Evolutionary conservation across 2,329 filamentous ascomycete genomes (phyloP).

Genomic region (Camillea tinctor): DNA sequence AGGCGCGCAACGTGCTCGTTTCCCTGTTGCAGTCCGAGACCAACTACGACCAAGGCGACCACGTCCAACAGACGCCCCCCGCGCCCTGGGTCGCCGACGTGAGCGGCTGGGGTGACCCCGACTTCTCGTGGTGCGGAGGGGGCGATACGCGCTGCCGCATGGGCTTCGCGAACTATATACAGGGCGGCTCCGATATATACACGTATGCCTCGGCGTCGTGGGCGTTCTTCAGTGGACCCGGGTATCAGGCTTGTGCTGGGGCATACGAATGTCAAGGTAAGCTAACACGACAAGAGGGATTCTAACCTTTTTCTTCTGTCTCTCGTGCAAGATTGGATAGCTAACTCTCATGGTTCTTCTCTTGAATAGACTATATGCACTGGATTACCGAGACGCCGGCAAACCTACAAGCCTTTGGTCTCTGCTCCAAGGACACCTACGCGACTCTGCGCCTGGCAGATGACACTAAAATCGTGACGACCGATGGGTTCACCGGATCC

Average conservation of each 20-base stretch:
- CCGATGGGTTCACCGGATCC: slow-evolving; percentile 35
- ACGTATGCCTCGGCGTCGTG: slow-evolving; percentile 44
- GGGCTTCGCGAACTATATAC: slow-evolving; percentile 42
- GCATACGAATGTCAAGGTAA: slow-evolving; percentile 35
- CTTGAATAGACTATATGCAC: slow-evolving; percentile 35
- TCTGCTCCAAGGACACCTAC: slow-evolving; percentile 41
- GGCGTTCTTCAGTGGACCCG: slow-evolving; percentile 43
- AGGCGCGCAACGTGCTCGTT: slow-evolving; percentile 49
- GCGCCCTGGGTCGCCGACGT: slow-evolving; percentile 40
- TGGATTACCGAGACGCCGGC: slow-evolving; percentile 38
- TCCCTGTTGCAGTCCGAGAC: slow-evolving; percentile 55
- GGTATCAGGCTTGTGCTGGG: slow-evolving; percentile 35
- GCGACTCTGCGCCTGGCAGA: slow-evolving; percentile 37
- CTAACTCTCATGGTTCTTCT: slow-evolving; percentile 7
- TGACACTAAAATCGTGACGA: slow-evolving; percentile 32
- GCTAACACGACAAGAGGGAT: slow-evolving; percentile 5
- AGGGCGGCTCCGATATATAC: slow-evolving; percentile 41
- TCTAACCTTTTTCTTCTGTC: no score
- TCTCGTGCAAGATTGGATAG: not conserved
- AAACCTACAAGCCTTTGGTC: slow-evolving; percentile 41
- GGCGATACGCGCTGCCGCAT: slow-evolving; percentile 41
- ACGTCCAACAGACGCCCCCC: slow-evolving; percentile 35
- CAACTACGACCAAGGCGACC: slow-evolving; percentile 46
- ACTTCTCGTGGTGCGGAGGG: slow-evolving; percentile 39
- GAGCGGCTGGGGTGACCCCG: slow-evolving; percentile 40